Evolutionary conservation across 2,329 filamentous ascomycete genomes (phyloP).

Genomic region (Xylaria sp.): DNA sequence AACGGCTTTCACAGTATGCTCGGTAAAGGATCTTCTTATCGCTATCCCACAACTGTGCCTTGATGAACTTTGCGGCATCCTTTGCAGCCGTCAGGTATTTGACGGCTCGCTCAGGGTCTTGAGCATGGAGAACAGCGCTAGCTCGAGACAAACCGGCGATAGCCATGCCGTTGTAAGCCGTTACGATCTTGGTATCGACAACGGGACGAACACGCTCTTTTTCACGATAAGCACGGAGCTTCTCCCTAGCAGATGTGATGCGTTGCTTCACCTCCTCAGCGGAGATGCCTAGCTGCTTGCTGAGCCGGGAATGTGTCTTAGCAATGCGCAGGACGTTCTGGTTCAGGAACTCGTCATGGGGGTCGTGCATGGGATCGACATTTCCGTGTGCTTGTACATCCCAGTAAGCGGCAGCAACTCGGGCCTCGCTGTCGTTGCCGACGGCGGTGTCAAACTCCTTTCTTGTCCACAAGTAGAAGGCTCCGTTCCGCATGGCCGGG

Average conservation of each 20-base stretch:
- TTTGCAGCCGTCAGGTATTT: slow-evolving; percentile 61
- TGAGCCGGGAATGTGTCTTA: slow-evolving; percentile 62
- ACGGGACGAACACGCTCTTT: slow-evolving; percentile 69
- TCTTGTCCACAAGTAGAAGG: slow-evolving; percentile 89
- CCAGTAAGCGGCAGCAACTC: slow-evolving; percentile 77
- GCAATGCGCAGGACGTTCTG: slow-evolving; percentile 80
- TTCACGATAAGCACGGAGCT: slow-evolving; percentile 66
- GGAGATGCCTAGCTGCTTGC: slow-evolving; percentile 67
- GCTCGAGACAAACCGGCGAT: slow-evolving; percentile 77
- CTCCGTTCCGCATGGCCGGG: slow-evolving; percentile 79
- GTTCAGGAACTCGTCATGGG: slow-evolving; percentile 89
- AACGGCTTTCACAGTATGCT: slow-evolving; percentile 63
- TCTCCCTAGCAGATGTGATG: slow-evolving; percentile 60
- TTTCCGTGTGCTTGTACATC: slow-evolving; percentile 81
- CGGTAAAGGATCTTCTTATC: slow-evolving; percentile 60
- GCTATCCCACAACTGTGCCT: slow-evolving; percentile 65
- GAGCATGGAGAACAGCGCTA: slow-evolving; percentile 57
- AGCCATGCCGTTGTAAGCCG: slow-evolving; percentile 82
- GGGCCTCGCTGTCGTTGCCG: slow-evolving; percentile 56
- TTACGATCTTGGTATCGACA: slow-evolving; percentile 82
- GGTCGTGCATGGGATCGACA: slow-evolving; percentile 73
- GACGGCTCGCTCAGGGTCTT: slow-evolving; percentile 42
- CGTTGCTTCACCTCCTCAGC: slow-evolving; percentile 63
- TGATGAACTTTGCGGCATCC: slow-evolving; percentile 67
- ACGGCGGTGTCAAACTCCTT: slow-evolving; percentile 79